Evolutionary conservation across 768 basidiomycete species (phyloP).

Genomic region (Termitomyces sp.): DNA sequence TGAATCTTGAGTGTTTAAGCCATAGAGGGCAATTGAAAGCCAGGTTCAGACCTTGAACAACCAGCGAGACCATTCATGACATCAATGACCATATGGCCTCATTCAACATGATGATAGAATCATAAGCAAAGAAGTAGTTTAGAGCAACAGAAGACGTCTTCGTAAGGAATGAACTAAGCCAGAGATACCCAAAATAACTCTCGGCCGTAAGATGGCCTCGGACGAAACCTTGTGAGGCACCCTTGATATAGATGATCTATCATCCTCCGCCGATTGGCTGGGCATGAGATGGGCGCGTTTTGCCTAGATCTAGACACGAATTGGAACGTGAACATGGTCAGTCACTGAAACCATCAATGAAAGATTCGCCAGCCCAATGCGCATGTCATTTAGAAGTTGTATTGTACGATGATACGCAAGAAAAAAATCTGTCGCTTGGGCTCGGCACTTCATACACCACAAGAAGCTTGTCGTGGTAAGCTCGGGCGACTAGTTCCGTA

Average conservation of each 20-base stretch:
- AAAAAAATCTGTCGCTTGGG: neutral
- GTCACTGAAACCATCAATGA: neutral
- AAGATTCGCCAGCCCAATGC: neutral
- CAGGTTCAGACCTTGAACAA: neutral
- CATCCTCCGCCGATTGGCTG: neutral
- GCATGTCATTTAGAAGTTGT: neutral
- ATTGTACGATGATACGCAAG: neutral
- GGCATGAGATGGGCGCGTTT: conserved; percentile 9
- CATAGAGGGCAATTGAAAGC: conserved; percentile 3
- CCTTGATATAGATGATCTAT: neutral
- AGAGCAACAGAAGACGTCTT: neutral
- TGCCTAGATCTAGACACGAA: conserved; percentile 4
- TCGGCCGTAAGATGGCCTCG: conserved; percentile 1
- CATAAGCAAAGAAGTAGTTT: neutral
- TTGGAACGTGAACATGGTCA: conserved; percentile 7
- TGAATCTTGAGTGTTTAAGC: neutral
- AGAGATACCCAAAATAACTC: conserved; percentile 1
- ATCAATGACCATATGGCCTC: conserved; percentile 9
- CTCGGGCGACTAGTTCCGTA: neutral
- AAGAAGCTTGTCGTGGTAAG: neutral
- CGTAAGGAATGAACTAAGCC: neutral
- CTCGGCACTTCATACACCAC: neutral
- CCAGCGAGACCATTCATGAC: conserved; percentile 1
- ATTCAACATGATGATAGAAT: neutral
- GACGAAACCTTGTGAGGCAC: neutral